Conservation (phyloP, 108 stramenopile genomes). For the Epithemia pelagica region DNA sequence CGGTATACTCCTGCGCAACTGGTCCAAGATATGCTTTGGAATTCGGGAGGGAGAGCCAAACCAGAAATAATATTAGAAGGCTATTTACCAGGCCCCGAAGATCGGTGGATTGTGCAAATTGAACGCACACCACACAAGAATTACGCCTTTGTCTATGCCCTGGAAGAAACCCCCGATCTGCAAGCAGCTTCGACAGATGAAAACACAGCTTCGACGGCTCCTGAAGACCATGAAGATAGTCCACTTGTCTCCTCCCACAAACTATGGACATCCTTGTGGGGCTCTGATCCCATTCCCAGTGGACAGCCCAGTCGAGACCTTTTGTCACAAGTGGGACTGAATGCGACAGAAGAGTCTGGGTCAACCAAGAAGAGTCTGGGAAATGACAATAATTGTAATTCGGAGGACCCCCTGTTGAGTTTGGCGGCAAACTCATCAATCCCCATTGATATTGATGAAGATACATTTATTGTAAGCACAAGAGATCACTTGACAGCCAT, state of each 20-base stretch:
- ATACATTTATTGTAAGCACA: slow-evolving; percentile 40
- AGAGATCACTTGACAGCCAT: slow-evolving; percentile 36
- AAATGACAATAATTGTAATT: not conserved
- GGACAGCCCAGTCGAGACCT: slow-evolving; percentile 5
- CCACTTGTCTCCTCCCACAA: slow-evolving; percentile 16
- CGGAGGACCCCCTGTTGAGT: slow-evolving; percentile 28
- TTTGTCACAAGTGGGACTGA: not conserved
- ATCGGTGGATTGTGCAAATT: slow-evolving; percentile 47
- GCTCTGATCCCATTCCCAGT: slow-evolving; percentile 23
- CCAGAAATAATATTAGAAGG: slow-evolving; percentile 56
- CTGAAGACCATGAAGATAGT: slow-evolving; percentile 7
- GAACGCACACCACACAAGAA: not conserved
- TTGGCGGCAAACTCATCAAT: slow-evolving; percentile 32
- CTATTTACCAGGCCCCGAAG: slow-evolving; percentile 31
- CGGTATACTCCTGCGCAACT: slow-evolving; percentile 19
- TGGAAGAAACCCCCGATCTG: not conserved
- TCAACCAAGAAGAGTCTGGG: not conserved
- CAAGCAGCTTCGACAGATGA: slow-evolving; percentile 6
- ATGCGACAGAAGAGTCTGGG: not conserved
- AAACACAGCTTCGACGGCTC: not conserved
- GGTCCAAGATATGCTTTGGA: slow-evolving; percentile 36
- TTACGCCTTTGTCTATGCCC: not conserved
- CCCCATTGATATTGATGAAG: slow-evolving; percentile 56
- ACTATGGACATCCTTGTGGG: slow-evolving; percentile 43
- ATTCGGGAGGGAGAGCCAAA: slow-evolving; percentile 25